Percentiles rank a stretch among this genome's conserved stretches.
phyloP scores from a whole-genome alignment of 1,284 basidiomycete genomes.

The Sphaerobolus stellatus region DNA sequence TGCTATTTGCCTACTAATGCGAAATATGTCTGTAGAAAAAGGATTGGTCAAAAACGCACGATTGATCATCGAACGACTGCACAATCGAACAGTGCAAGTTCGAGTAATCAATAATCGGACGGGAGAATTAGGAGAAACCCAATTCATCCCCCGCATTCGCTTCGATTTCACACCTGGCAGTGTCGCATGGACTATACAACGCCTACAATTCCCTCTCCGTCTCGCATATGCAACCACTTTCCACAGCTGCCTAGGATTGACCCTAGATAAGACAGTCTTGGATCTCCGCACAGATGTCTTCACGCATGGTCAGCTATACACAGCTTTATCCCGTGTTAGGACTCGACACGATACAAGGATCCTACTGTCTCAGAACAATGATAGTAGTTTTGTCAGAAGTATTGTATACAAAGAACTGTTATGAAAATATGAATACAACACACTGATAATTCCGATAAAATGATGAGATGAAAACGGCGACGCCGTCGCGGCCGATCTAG shows the following conservation, averaged over 20 bases:
- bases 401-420: too few species aligned
- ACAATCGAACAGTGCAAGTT: neutral
- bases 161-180: slow-evolving; percentile 31
- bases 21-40: too few species aligned
- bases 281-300: slow-evolving; percentile 39
- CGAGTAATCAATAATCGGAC: neutral
- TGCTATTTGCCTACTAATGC: too few species aligned
- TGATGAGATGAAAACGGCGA: too few species aligned
- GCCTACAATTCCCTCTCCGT: slow-evolving; percentile 36
- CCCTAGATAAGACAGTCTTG: slow-evolving; percentile 37
- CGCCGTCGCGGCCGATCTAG: too few species aligned
- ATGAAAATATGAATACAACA: too few species aligned
- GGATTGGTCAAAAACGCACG: neutral
- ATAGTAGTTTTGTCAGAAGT: too few species aligned
- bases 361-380: too few species aligned
- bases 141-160: slow-evolving; percentile 32
- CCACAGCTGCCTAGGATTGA: slow-evolving; percentile 45
- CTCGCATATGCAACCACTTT: slow-evolving; percentile 17
- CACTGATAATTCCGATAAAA: too few species aligned
- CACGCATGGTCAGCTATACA: slow-evolving; percentile 46
- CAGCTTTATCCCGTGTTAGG: slow-evolving; percentile 39
- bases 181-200: slow-evolving; percentile 32
- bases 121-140: neutral
- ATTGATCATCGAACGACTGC: neutral
- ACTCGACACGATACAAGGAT: too few species aligned